Base-by-base conservation (phyloP, 2,329 filamentous ascomycete genomes). In the Coniochaeta sp. region DNA sequence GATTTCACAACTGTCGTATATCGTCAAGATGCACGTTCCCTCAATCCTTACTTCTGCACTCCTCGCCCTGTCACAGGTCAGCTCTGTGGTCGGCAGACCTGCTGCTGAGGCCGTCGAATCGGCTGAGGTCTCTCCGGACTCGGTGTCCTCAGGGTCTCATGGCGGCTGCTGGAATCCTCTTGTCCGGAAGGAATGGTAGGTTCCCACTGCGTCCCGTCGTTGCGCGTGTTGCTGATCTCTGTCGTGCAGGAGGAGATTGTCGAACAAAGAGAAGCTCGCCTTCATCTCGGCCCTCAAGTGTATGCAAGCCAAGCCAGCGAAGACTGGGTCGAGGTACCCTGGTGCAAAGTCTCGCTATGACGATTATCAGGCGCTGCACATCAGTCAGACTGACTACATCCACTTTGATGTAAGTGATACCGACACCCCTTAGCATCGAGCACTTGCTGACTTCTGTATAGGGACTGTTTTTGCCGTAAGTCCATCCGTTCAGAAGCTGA, bases 281-380 rank as follows among this genome's bases (percentile, higher is more conserved):
- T 75, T 71, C 58, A 69, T 69, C 49, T 56, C 65, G 14, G 70
- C 72, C 8, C 63, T 74, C 16, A 59, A 66, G 24, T 75, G 72
- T 51, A 53, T 75, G 42, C 61, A 65, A 51, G 52, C 52, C 6
- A 58, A 61, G 53, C 63, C 69, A 9, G 55, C 65, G 4, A 52
- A 58, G 14, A 65, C 60, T 2, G 56, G 59, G 16, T 49, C 61
- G 5, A 48, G 54, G 3, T 62, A 66, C 46, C 63, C 63, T 1
- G 73, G 72, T 4, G 67, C 64, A 1, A 63, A 58, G 50, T 67
- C 64, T 27, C 69, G 73, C n/a, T 74, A 67, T 54, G 73, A 75
- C 58, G 72, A 75, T 55, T 75, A 73, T 51, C 60, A 69, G 30
- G 72, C 65, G 8, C 58, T 68, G 9, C 72, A 75, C 53, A 74